Evolutionary conservation across 305 asterid genomes (phyloP).

Genomic region (Rubia tinctorum): DNA sequence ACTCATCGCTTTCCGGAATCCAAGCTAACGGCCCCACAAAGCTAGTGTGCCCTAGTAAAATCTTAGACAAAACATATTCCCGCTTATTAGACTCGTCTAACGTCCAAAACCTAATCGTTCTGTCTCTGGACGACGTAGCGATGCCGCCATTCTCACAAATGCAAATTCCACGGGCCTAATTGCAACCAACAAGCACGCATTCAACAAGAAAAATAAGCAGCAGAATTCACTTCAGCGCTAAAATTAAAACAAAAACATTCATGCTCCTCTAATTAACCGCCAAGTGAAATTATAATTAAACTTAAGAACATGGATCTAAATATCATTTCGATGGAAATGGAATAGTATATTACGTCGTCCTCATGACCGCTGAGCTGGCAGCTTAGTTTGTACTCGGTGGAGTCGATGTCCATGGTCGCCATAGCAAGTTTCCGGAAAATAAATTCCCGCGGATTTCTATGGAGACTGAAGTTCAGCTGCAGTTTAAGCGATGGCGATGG

Average conservation of each 20-base stretch:
- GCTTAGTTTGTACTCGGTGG: constrained; percentile 62
- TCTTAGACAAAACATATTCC: constrained; percentile 54
- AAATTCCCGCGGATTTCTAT: neutral
- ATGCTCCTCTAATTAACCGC: neutral
- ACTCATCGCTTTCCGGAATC: constrained; percentile 70
- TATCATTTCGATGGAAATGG: neutral
- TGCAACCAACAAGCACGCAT: constrained; percentile 8
- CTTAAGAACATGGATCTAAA: neutral
- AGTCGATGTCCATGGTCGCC: constrained; percentile 66
- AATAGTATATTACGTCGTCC: constrained; percentile 61
- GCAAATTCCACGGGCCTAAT: constrained; percentile 93
- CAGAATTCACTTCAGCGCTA: neutral
- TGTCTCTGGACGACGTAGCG: constrained; percentile 94
- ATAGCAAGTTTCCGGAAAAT: neutral
- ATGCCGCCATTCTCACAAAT: constrained; percentile 71
- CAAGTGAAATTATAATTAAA: neutral
- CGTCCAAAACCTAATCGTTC: constrained; percentile 82
- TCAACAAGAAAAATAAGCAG: constrained; percentile 7
- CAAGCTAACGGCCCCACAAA: constrained; percentile 96
- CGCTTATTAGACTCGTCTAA: constrained; percentile 52
- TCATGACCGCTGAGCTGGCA: constrained; percentile 91
- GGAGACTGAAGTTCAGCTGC: neutral
- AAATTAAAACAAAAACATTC: neutral
- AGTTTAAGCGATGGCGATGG: neutral
- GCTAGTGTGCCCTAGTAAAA: constrained; percentile 86